Conservation (phyloP, 1,284 basidiomycete species). For the Serendipita sp. region DNA sequence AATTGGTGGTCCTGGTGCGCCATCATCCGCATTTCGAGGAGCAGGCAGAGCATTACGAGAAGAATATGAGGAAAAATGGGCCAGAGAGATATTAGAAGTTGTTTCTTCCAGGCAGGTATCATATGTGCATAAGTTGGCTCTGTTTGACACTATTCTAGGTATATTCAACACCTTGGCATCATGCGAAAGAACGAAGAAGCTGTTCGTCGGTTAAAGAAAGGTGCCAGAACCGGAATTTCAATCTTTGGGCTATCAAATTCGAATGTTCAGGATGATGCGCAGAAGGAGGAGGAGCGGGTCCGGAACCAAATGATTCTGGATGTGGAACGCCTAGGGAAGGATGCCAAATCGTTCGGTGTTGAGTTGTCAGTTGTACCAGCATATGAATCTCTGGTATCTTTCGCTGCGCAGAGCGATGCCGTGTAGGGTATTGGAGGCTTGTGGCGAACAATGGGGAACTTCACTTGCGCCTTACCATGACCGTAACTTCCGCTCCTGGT, state of each 20-base stretch:
- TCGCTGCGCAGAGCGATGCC: constrained; percentile 2
- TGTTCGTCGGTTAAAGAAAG: constrained; percentile 69
- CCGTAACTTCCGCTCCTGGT: constrained; percentile 78
- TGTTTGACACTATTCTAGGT: constrained; percentile 18
- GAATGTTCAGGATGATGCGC: constrained; percentile 44
- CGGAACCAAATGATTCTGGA: constrained; percentile 77
- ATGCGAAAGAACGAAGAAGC: constrained; percentile 89
- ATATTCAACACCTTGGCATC: constrained; percentile 45
- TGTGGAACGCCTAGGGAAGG: constrained; percentile 65
- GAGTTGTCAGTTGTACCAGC: constrained; percentile 24
- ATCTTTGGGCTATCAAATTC: constrained; percentile 37
- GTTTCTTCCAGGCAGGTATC: constrained; percentile 48
- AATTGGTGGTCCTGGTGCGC: neutral
- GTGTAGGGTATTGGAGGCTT: neutral
- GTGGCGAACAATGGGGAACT: neutral
- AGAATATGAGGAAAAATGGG: constrained; percentile 38
- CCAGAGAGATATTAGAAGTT: constrained; percentile 55
- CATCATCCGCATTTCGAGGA: constrained; percentile 18
- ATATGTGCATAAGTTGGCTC: neutral
- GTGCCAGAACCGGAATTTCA: constrained; percentile 62
- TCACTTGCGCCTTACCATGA: constrained; percentile 15
- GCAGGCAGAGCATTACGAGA: constrained; percentile 44
- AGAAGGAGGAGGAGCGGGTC: constrained; percentile 66
- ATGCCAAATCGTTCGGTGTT: constrained; percentile 58
- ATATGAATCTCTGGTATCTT: neutral